Evolutionary conservation across 1,284 basidiomycete genomes (phyloP).

Genomic region (Somion occarium): DNA sequence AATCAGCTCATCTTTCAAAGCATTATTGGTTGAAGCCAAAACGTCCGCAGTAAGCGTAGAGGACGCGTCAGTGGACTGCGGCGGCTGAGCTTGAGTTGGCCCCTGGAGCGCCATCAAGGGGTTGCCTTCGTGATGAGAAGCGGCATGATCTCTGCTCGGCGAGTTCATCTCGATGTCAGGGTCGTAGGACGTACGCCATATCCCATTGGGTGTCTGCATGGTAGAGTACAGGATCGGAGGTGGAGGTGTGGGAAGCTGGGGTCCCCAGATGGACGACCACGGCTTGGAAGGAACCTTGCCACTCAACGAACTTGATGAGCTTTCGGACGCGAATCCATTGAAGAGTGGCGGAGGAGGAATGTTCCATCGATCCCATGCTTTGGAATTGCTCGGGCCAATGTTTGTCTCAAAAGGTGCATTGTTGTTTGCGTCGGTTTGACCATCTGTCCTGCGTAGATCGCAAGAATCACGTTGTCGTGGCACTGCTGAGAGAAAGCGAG

Average conservation of each 20-base stretch:
- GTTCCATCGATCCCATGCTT: neutral
- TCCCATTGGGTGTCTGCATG: neutral
- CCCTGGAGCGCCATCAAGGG: neutral
- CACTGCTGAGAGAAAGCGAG: no score
- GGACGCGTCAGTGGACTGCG: constrained; percentile 1
- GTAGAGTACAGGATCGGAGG: constrained; percentile 32
- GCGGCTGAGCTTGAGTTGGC: neutral
- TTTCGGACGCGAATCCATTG: neutral
- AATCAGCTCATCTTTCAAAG: constrained; percentile 33
- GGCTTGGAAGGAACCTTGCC: neutral
- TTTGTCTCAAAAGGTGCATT: no score
- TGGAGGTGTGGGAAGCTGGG: constrained; percentile 26
- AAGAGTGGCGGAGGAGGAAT: neutral
- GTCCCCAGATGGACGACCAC: neutral
- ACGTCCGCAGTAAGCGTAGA: neutral
- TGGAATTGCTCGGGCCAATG: no score
- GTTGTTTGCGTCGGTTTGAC: no score
- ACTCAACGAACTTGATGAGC: neutral
- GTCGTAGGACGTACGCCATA: neutral
- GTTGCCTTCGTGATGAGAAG: neutral
- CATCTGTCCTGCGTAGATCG: no score
- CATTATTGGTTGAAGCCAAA: constrained; percentile 19
- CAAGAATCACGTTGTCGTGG: no score
- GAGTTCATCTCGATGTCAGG: constrained; percentile 13
- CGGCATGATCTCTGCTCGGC: neutral